Conservation (phyloP, 2,329 filamentous ascomycete genomes). For the Trichoderma citrinoviride region DNA sequence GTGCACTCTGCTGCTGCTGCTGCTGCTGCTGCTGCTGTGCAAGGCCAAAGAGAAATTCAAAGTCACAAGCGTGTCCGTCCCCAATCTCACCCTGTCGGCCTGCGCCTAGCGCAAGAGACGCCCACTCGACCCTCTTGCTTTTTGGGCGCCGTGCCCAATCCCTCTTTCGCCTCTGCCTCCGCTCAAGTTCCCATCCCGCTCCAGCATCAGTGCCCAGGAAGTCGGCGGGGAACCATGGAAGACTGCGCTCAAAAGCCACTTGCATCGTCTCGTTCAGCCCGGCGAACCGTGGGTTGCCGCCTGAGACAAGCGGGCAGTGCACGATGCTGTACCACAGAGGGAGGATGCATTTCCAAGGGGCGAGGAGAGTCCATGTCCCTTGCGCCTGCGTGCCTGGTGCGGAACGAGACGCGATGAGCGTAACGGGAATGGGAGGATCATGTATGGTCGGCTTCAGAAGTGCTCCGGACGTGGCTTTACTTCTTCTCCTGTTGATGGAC, state of each 20-base stretch:
- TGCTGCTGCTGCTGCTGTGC: constrained; percentile 19
- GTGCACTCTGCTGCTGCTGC: constrained; percentile 19
- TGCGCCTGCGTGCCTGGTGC: constrained; percentile 49
- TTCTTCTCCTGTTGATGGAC: constrained; percentile 73
- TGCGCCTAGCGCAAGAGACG: constrained; percentile 68
- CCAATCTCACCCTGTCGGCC: constrained; percentile 80
- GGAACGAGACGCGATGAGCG: constrained; percentile 62
- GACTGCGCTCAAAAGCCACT: constrained; percentile 72
- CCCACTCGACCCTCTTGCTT: constrained; percentile 75
- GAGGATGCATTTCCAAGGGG: constrained; percentile 87
- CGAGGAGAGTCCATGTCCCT: constrained; percentile 76
- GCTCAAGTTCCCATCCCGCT: constrained; percentile 69
- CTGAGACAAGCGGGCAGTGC: constrained; percentile 75
- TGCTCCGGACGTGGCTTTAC: constrained; percentile 59
- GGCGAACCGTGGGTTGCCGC: constrained; percentile 77
- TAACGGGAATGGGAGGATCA: constrained; percentile 76
- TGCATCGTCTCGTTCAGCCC: constrained; percentile 78
- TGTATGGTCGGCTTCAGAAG: constrained; percentile 54
- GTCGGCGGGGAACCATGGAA: constrained; percentile 84
- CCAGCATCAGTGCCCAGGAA: constrained; percentile 77
- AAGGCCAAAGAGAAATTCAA: constrained; percentile 61
- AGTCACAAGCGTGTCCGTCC: constrained; percentile 78
- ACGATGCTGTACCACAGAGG: constrained; percentile 85
- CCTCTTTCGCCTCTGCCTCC: constrained; percentile 68
- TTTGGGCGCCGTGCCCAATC: constrained; percentile 78